Conservation (phyloP, 345 rosid genomes). For the Aquilaria yunnanensis region DNA sequence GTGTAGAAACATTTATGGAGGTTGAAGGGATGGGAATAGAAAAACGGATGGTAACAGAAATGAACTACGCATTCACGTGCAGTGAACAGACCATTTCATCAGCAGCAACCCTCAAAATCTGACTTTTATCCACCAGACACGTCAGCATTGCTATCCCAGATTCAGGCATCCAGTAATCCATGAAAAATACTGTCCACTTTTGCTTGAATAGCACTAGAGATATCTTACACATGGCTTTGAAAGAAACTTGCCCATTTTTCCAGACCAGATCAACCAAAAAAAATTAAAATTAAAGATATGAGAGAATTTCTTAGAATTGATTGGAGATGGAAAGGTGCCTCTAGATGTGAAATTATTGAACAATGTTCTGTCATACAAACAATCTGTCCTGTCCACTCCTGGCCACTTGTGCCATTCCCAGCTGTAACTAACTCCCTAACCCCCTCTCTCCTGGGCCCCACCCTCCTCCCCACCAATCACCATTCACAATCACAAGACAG, state of each 20-base stretch:
- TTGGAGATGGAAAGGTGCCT: slow-evolving; percentile 16
- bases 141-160: slow-evolving; percentile 17
- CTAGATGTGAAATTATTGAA: slow-evolving; percentile 27
- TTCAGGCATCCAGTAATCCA: slow-evolving; percentile 31
- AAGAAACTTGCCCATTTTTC: slow-evolving; percentile 29
- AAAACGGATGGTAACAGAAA: too few species aligned
- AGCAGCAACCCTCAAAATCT: not conserved
- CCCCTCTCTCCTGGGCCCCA: slow-evolving; percentile 20
- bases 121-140: slow-evolving; percentile 3
- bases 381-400: slow-evolving; percentile 45
- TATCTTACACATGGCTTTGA: not conserved
- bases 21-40: too few species aligned
- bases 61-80: slow-evolving; percentile 1
- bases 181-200: slow-evolving; percentile 9
- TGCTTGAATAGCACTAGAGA: not conserved
- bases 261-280: slow-evolving; percentile 32
- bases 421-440: slow-evolving; percentile 31
- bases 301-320: slow-evolving; percentile 2
- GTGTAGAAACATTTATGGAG: too few species aligned
- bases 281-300: not conserved
- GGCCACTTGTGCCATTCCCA: slow-evolving; percentile 40
- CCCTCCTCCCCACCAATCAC: slow-evolving; percentile 17
- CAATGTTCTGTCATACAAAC: slow-evolving; percentile 31
- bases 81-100: slow-evolving; percentile 4
- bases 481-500: slow-evolving; percentile 19